Base-by-base conservation (phyloP, 140 eudicot species). In the Flaveria floridana region DNA sequence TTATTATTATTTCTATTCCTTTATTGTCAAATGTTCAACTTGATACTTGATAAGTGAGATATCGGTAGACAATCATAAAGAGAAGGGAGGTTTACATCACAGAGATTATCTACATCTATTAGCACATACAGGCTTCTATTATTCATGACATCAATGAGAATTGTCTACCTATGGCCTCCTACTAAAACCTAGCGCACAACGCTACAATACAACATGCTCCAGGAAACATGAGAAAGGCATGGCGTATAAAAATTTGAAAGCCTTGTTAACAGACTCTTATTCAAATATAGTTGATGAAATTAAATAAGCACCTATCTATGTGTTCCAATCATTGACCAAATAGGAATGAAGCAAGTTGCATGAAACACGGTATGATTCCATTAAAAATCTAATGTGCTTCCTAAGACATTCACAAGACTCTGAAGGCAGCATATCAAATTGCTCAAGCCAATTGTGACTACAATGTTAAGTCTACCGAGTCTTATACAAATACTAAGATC, bases 371-470 rank as follows among this genome's bases (percentile, higher is more conserved):
- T 34, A 34, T 34, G 41, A 34, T 34, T 68, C 12, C 19, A 39
- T 16, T n/a, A 11, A 42, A 55, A 42, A 56, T n/a, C 66, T 30
- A 71, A 28, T 23, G 20, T 44, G 51, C 48, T 62, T 67, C 68
- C 75, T 0, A 10, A 26, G 47, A 68, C 3, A 67, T 55, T 56
- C 4, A 56, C 42, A 67, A 55, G 13, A 34, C 25, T 3, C 51
- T 37, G 15, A 28, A 53, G 51, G 57, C 28, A 20, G 14, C 14
- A 76, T 37, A 37, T 52, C 53, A 42, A 53, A 16, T 16, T 53
- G 50, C 14, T 65, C 25, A 66, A 39, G 66, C 55, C 12, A 63
- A 59, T 28, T 75, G 80, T 59, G 20, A 4, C 56, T 65, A 74
- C 47, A 18, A 63, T 74, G 46, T 19, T 11, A 63, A 65, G 57